Conservation (phyloP, 2,329 filamentous ascomycete species). For the Dactylellina haptotyla region DNA sequence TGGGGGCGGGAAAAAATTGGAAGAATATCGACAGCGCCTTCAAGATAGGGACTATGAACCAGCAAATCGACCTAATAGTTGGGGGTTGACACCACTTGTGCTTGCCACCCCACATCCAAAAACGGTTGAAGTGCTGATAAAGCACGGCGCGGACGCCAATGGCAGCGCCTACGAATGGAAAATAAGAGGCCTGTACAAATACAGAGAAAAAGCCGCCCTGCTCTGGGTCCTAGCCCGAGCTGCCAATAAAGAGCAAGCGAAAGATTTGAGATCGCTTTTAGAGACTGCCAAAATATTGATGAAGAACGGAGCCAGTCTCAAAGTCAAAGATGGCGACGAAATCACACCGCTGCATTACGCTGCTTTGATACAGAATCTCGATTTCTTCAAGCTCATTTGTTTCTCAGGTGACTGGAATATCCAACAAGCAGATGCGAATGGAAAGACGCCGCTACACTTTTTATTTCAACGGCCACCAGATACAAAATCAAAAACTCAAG, state of each 20-base stretch:
- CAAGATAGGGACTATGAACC: not conserved
- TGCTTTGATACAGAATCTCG: conserved; percentile 8
- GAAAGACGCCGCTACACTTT: conserved; percentile 7
- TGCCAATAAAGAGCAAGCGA: no score
- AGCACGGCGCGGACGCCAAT: conserved; percentile 19
- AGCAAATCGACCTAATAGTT: not conserved
- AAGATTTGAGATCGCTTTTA: not conserved
- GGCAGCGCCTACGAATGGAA: no score
- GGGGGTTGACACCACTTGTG: not conserved
- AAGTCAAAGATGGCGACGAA: not conserved
- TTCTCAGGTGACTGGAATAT: conserved; percentile 21
- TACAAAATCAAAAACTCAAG: not conserved
- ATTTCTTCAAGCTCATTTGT: conserved; percentile 28
- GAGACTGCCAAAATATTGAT: conserved; percentile 7
- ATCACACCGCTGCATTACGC: conserved; percentile 7
- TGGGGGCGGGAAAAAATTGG: not conserved
- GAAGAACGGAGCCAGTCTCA: not conserved
- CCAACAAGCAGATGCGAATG: not conserved
- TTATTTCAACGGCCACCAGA: conserved; percentile 1
- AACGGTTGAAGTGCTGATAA: conserved; percentile 16
- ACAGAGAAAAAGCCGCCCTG: no score
- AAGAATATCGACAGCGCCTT: not conserved
- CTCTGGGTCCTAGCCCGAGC: no score
- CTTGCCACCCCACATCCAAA: not conserved
- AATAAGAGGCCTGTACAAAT: no score